Evolutionary conservation across 164 flowering plant genomes (phyloP), one percentile per base, ranked within the genome.

Genomic region (Vitis labrusca): DNA sequence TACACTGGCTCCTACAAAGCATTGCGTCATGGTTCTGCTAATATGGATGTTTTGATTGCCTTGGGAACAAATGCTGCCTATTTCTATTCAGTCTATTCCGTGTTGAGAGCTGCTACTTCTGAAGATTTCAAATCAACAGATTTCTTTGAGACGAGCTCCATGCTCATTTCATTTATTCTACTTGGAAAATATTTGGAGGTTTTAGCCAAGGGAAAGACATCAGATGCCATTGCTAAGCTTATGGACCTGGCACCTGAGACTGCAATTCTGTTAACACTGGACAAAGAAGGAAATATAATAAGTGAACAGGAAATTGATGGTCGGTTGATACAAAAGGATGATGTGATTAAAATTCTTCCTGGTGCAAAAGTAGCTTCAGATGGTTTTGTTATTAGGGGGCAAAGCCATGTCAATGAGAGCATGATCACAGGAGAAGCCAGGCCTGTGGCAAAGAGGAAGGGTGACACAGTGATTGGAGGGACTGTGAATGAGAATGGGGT

Each of bases 21-120:
- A 0, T 61, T 94, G 63, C 81, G 93, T 49, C 86, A 78, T 71
- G 90, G 95, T 12, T 86, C 95, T 55, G 88, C 97, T 15, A 94
- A 92, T 69, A 94, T 94, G 98, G 98, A 94, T 82, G 98, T 92
- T 8, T 73, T 94, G 80, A 89, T 94, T 71, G 95, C 94, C 2
- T 56, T 94, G 73, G 98, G 97, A 67, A 94, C 98, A 63, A 92
- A 89, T 76, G 89, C 95, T 30, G 97, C 97, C 9, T 92, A 94
- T 68, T 92, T 94, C 70, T 94, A 88, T 73, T 92, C 97, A 0
- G 91, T 85, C 17, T 92, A 91, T 66, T 73, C 86, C 0, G 85
- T 89, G 50, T 49, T 87, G 60, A 80, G 91, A 73, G 89, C 91
- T 30, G 94, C 91, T 15, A 73, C 81, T 10, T 91, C 97, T 61